phyloP scores from a whole-genome alignment of 805 yeast species.

The Groenewaldozyma salmanticensis region DNA sequence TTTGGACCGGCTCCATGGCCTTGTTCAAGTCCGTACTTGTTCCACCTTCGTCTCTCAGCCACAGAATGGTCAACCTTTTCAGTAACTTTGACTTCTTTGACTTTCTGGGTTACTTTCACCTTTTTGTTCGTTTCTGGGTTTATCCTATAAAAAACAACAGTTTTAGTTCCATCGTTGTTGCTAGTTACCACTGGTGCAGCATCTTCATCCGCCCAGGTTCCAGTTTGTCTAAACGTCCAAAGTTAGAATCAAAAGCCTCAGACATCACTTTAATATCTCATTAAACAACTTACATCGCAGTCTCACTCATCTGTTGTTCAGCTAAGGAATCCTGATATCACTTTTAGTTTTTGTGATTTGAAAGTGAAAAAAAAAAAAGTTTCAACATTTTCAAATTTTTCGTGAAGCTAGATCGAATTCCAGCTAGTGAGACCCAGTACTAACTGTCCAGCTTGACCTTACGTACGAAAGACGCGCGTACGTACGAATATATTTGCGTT shows the following conservation, averaged over 20 bases:
- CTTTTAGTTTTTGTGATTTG: no score
- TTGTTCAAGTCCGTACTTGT: conserved; percentile 75
- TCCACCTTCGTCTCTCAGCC: conserved; percentile 84
- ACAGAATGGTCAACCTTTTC: conserved; percentile 78
- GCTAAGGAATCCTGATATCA: neutral
- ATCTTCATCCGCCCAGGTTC: conserved; percentile 54
- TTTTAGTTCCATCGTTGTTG: conserved; percentile 83
- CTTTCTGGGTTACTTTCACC: conserved; percentile 77
- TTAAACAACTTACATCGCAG: neutral
- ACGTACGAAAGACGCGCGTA: no score
- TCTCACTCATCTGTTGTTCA: neutral
- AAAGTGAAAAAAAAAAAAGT: no score
- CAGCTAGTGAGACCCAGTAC: no score
- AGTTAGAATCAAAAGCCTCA: no score
- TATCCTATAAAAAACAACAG: conserved; percentile 62
- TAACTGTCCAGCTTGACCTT: no score
- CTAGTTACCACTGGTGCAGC: conserved; percentile 64
- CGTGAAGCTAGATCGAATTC: no score
- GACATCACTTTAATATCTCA: no score
- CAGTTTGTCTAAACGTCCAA: neutral
- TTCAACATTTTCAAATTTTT: no score
- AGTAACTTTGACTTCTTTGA: conserved; percentile 64
- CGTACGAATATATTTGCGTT: no score
- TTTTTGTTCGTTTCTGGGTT: conserved; percentile 71
- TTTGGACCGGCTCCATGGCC: conserved; percentile 77